Percentiles rank a stretch among this genome's conserved stretches.
Evolutionary conservation across 1,284 basidiomycete genomes (phyloP).

Genomic region (Pisolithus thermaeus): DNA sequence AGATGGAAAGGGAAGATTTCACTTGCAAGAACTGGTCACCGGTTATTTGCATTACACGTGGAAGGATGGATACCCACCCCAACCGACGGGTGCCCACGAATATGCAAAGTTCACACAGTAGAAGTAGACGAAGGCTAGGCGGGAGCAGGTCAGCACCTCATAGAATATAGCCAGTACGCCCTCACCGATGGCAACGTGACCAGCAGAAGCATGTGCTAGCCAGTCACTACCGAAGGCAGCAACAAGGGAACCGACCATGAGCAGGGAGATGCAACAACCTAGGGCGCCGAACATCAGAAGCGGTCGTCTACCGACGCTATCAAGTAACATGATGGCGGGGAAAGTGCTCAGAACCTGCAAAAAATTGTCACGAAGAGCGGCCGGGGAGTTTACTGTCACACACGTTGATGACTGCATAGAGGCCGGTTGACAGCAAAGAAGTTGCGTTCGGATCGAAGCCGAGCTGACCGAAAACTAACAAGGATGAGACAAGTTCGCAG

Average conservation of each 20-base stretch:
- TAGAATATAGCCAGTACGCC: background rate
- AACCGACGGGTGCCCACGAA: constrained; percentile 31
- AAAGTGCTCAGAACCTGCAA: constrained; percentile 22
- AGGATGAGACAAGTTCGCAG: background rate
- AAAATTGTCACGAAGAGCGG: no score
- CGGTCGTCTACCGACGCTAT: constrained; percentile 29
- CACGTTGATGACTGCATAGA: constrained; percentile 29
- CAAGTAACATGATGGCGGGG: constrained; percentile 27
- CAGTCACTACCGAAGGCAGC: constrained; percentile 25
- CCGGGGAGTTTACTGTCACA: constrained; percentile 1
- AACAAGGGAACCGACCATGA: constrained; percentile 25
- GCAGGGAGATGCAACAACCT: constrained; percentile 25
- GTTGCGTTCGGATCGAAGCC: constrained; percentile 29
- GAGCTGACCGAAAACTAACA: constrained; percentile 27
- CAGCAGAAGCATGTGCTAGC: constrained; percentile 22
- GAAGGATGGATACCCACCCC: constrained; percentile 18
- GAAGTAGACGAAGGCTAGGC: constrained; percentile 26
- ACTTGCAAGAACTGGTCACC: constrained; percentile 24
- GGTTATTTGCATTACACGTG: background rate
- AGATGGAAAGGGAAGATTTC: constrained; percentile 30
- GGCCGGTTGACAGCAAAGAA: constrained; percentile 28
- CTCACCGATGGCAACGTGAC: constrained; percentile 24
- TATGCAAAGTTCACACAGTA: constrained; percentile 32
- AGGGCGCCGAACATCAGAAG: constrained; percentile 27
- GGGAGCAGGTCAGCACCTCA: background rate